phyloP scores from a whole-genome alignment of 805 yeast species.

The Wickerhamiella kurtzmanii region DNA sequence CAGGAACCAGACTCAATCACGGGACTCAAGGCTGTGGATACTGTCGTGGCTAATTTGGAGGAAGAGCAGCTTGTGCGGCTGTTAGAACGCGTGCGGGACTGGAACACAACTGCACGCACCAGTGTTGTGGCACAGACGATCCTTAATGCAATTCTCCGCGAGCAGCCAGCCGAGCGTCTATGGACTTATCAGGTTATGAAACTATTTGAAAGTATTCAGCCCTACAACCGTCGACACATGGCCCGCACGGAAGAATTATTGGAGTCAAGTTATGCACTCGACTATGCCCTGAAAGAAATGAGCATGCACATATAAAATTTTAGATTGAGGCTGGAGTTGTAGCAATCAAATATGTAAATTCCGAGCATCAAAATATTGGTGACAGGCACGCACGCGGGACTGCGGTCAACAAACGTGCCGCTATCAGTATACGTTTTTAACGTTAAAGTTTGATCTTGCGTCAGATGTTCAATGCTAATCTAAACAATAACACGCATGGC shows the following conservation, averaged over 20 bases:
- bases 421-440: too few species aligned
- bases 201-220: constrained; percentile 61
- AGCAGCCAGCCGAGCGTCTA: constrained; percentile 41
- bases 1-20: constrained; percentile 37
- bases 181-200: constrained; percentile 53
- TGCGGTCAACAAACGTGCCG: too few species aligned
- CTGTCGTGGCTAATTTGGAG: constrained; percentile 42
- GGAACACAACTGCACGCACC: constrained; percentile 84
- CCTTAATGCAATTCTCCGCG: constrained; percentile 46
- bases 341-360: too few species aligned
- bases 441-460: too few species aligned
- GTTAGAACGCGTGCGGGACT: constrained; percentile 70
- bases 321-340: too few species aligned
- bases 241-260: constrained; percentile 61
- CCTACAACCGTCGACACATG: constrained; percentile 81
- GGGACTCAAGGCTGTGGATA: constrained; percentile 51
- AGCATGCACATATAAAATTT: constrained; percentile 6
- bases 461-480: too few species aligned
- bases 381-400: too few species aligned
- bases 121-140: constrained; percentile 71
- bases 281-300: constrained; percentile 67
- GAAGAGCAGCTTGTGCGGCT: constrained; percentile 47
- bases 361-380: too few species aligned
- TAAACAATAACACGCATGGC: too few species aligned
- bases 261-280: constrained; percentile 76